phyloP scores from a whole-genome alignment of 768 basidiomycete species.

The Trametes punicea region DNA sequence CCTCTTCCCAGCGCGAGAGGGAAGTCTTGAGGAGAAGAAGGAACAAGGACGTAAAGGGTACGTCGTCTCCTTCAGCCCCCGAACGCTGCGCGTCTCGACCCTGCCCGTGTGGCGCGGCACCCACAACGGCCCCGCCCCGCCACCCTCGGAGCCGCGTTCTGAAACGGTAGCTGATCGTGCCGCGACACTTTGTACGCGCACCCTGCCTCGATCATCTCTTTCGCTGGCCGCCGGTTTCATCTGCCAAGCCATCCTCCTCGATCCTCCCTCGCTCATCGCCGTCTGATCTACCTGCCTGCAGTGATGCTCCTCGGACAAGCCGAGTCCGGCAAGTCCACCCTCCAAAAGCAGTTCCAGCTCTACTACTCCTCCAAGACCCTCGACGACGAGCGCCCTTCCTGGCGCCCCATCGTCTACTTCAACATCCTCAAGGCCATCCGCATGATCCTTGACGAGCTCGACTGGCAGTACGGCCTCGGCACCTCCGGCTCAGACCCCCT shows the following conservation, averaged over 20 bases:
- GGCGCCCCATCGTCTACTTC: slow-evolving; percentile 45
- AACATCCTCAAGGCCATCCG: slow-evolving; percentile 69
- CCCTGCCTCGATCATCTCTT: not conserved
- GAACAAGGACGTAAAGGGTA: slow-evolving; percentile 29
- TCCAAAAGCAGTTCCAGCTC: slow-evolving; percentile 83
- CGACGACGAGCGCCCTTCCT: slow-evolving; percentile 39
- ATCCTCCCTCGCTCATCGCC: no score
- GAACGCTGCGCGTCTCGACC: not conserved
- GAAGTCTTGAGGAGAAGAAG: slow-evolving; percentile 22
- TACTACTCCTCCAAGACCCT: slow-evolving; percentile 57
- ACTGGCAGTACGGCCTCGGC: slow-evolving; percentile 46
- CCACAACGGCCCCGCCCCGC: not conserved
- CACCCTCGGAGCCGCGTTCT: not conserved
- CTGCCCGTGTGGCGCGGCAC: not conserved
- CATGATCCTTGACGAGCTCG: slow-evolving; percentile 69
- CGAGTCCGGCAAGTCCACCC: slow-evolving; percentile 67
- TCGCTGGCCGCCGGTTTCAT: not conserved
- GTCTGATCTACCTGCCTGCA: no score
- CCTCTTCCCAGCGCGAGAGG: slow-evolving; percentile 24
- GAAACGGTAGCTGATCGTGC: not conserved
- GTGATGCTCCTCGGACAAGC: slow-evolving; percentile 35
- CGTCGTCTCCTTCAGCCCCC: not conserved
- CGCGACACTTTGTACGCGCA: not conserved
- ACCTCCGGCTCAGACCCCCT: slow-evolving; percentile 16
- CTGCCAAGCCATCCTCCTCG: no score